phyloP scores from a whole-genome alignment of 2,329 filamentous ascomycete species.

The Colletotrichum tanaceti region DNA sequence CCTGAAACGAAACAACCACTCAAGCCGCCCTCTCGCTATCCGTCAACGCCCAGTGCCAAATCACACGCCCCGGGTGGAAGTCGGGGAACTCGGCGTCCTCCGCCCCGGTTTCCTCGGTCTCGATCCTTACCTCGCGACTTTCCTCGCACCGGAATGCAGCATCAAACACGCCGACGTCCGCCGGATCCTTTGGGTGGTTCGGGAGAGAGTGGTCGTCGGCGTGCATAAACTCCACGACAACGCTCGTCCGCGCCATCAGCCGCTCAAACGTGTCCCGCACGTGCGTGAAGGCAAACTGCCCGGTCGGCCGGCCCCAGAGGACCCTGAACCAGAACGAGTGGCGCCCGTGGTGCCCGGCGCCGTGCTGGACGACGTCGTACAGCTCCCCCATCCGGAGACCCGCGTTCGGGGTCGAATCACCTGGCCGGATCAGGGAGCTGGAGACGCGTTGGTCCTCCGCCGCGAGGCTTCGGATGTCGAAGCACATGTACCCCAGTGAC shows the following conservation, averaged over 20 bases:
- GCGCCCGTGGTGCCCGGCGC: constrained; percentile 31
- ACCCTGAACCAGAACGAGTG: constrained; percentile 37
- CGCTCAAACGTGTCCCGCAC: constrained; percentile 20
- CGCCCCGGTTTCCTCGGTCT: constrained; percentile 11
- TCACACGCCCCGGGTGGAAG: constrained; percentile 19
- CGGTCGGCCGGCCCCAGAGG: constrained; percentile 21
- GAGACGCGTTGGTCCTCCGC: constrained; percentile 14
- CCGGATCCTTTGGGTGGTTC: constrained; percentile 31
- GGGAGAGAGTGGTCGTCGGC: constrained; percentile 32
- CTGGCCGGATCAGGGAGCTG: constrained; percentile 14
- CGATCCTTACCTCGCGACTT: constrained; percentile 2
- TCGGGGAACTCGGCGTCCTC: constrained; percentile 23
- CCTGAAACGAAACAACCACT: background rate
- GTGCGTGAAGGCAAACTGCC: constrained; percentile 19
- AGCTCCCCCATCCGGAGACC: constrained; percentile 42
- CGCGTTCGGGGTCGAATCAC: background rate
- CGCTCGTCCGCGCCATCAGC: constrained; percentile 25
- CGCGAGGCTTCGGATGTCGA: constrained; percentile 22
- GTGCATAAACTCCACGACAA: constrained; percentile 38
- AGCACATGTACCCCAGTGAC: constrained; percentile 26
- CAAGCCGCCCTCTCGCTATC: constrained; percentile 4
- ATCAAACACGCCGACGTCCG: constrained; percentile 25
- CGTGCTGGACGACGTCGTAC: constrained; percentile 38
- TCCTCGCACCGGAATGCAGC: constrained; percentile 33
- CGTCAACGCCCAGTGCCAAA: constrained; percentile 35